These are phyloP conservation scores for Coprinopsis strossmayeri DNA, from an alignment of 768 basidiomycete species.

Conservation along the genomic window DNA sequence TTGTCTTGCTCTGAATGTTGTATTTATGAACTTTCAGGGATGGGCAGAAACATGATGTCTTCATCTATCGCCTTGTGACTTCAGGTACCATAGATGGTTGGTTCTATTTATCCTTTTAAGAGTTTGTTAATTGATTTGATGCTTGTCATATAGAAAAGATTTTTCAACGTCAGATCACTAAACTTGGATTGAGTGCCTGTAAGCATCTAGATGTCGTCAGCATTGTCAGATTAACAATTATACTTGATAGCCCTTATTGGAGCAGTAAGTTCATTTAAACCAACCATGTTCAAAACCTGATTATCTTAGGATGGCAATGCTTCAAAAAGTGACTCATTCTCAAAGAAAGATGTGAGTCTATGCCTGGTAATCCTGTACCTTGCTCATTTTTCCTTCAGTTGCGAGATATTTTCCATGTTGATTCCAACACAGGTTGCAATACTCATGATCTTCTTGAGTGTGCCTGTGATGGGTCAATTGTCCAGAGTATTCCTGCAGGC, in stretches of 20 bases:
- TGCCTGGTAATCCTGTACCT: neutral
- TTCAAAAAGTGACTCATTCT: slow-evolving; percentile 82
- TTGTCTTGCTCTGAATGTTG: slow-evolving; percentile 2
- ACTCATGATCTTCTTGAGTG: slow-evolving; percentile 92
- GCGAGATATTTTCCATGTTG: slow-evolving; percentile 87
- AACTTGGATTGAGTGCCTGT: slow-evolving; percentile 87
- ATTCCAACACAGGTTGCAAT: slow-evolving; percentile 72
- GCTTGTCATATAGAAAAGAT: slow-evolving; percentile 64
- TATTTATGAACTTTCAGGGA: slow-evolving; percentile 46
- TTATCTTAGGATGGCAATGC: slow-evolving; percentile 21
- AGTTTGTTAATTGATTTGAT: slow-evolving; percentile 4
- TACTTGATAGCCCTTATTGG: slow-evolving; percentile 58
- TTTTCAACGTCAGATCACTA: slow-evolving; percentile 90
- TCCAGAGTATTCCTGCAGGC: neutral
- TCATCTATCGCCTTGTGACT: slow-evolving; percentile 83
- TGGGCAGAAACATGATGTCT: slow-evolving; percentile 88
- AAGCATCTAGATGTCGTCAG: slow-evolving; percentile 19
- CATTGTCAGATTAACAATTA: too few species aligned
- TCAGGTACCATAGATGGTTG: slow-evolving; percentile 86
- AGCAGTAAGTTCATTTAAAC: slow-evolving; percentile 35
- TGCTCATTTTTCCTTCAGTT: slow-evolving; percentile 42
- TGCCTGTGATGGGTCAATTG: slow-evolving; percentile 39
- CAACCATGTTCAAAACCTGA: too few species aligned
- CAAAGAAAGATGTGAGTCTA: slow-evolving; percentile 67
- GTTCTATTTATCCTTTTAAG: slow-evolving; percentile 5